These are phyloP conservation scores for Talaromyces sp. DNA, from an alignment of 2,329 filamentous ascomycete genomes.

Conservation along the genomic window DNA sequence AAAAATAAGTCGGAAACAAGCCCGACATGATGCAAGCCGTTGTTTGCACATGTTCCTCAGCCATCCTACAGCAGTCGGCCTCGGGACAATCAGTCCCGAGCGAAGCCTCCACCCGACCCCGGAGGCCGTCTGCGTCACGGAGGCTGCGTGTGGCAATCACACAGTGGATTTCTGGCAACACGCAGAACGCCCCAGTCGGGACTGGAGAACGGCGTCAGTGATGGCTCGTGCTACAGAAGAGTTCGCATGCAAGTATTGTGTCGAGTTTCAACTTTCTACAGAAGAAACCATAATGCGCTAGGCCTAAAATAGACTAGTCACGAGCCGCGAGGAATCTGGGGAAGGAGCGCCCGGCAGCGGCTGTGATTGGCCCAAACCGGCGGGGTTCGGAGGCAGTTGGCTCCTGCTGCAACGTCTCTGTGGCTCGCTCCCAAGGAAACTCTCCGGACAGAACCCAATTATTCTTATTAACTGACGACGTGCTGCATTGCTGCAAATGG, in stretches of 20 bases:
- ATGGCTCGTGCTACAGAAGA: no score
- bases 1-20: not conserved
- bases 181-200: not conserved
- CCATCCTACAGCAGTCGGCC: not conserved
- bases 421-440: not conserved
- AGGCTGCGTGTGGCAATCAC: not conserved
- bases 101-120: not conserved
- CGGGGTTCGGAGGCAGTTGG: not conserved
- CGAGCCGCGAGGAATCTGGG: slow-evolving; percentile 2
- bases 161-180: not conserved
- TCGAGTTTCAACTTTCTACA: not conserved
- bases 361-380: not conserved
- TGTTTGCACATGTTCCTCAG: not conserved
- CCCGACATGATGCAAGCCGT: not conserved
- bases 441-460: not conserved
- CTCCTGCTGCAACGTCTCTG: not conserved
- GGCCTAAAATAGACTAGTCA: slow-evolving; percentile 1
- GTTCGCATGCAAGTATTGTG: not conserved
- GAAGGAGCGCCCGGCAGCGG: not conserved
- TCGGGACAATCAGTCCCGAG: slow-evolving; percentile 8
- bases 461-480: no score
- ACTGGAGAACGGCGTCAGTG: not conserved
- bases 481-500: not conserved
- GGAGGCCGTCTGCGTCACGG: not conserved
- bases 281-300: not conserved